Evolutionary conservation across 2,329 filamentous ascomycete species (phyloP).

Genomic region (Apiospora saccharicola): DNA sequence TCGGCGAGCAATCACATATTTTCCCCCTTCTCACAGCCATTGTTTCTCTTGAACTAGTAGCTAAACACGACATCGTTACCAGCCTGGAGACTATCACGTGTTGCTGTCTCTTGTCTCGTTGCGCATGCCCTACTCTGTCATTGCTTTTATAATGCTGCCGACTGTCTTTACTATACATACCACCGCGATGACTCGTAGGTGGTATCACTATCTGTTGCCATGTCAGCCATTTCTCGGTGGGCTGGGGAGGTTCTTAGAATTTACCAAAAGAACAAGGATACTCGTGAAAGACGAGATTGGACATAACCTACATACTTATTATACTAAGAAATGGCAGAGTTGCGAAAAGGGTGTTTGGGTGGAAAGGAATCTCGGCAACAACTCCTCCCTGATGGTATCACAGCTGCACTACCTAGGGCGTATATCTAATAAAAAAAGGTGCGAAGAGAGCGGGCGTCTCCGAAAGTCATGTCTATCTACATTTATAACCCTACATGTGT

Average conservation of each 20-base stretch:
- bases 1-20: constrained; percentile 7
- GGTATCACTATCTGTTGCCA: not conserved
- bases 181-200: not conserved
- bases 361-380: not conserved
- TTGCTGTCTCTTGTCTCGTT: not conserved
- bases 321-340: not conserved
- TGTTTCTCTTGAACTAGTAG: not conserved
- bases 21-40: not conserved
- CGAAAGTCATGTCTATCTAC: not conserved
- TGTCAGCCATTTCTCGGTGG: not conserved
- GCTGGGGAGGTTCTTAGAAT: not conserved
- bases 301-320: not conserved
- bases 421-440: constrained; percentile 10
- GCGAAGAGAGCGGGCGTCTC: constrained; percentile 3
- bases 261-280: not conserved
- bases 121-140: not conserved
- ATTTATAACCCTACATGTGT: not conserved
- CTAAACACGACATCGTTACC: not conserved
- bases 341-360: not conserved
- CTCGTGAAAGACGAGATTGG: not conserved
- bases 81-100: not conserved
- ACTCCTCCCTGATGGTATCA: not conserved
- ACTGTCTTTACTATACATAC: not conserved
- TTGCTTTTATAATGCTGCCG: not conserved
- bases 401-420: not conserved